phyloP scores from a whole-genome alignment of 2,329 filamentous ascomycete species.

The Clonostachys rosea region DNA sequence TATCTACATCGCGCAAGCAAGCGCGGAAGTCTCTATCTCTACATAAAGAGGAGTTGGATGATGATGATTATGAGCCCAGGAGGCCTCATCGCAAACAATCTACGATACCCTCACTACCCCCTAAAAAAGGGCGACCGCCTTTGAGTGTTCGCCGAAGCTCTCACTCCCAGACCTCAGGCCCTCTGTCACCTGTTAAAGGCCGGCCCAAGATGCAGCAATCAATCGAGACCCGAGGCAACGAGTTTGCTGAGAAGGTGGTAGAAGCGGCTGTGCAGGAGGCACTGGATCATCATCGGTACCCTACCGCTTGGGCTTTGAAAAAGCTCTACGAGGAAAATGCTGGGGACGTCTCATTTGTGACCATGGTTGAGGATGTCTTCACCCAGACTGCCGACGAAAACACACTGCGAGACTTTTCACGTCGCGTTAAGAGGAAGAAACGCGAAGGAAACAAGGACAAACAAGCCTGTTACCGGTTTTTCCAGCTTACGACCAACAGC shows the following conservation, averaged over 20 bases:
- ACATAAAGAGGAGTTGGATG: conserved; percentile 26
- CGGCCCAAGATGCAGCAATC: too few species aligned
- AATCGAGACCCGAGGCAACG: neutral
- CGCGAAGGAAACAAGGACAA: conserved; percentile 49
- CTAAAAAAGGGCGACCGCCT: conserved; percentile 2
- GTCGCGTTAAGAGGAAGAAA: conserved; percentile 48
- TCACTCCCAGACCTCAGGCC: neutral
- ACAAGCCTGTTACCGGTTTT: conserved; percentile 49
- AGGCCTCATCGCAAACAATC: conserved; percentile 20
- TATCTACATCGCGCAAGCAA: neutral
- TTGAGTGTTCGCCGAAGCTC: conserved; percentile 1
- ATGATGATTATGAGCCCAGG: conserved; percentile 38
- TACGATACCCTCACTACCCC: neutral
- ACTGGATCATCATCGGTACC: conserved; percentile 50
- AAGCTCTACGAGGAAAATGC: conserved; percentile 55
- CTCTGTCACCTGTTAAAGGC: too few species aligned
- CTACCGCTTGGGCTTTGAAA: conserved; percentile 58
- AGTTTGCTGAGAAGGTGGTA: conserved; percentile 39
- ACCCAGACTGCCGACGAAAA: conserved; percentile 49
- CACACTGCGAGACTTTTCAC: conserved; percentile 45
- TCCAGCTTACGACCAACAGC: conserved; percentile 37
- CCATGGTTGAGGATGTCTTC: conserved; percentile 54
- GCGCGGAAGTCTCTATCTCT: conserved; percentile 9
- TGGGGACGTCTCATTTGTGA: conserved; percentile 44
- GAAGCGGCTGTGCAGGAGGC: conserved; percentile 56